Base-by-base conservation (phyloP, 2,329 filamentous ascomycete species). In the Aspergillus sp. region DNA sequence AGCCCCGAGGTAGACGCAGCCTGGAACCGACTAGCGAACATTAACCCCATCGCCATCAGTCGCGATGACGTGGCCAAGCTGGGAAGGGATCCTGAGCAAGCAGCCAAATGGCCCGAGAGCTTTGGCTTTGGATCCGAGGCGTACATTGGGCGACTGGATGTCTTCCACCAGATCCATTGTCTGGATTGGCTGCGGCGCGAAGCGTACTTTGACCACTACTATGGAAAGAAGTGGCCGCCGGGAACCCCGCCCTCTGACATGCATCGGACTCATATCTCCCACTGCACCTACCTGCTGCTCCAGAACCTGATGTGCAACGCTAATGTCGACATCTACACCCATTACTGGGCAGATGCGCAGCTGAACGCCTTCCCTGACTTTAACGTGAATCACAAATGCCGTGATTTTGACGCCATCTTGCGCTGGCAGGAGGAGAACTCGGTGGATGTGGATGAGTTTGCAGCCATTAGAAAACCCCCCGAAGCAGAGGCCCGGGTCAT, bases 141-240 rank as follows among this genome's bases (percentile, higher is more conserved):
- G 5, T 60, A 60, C 21, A 52, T 52, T 23, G 57, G 49, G 2
- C 49, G 57, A n/a, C 32, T 57, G n/a, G 58, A 60, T 15, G 48
- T 60, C 19, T 52, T 57, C 13, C 53, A 57, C 21, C 53, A 60
- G n/a, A 50, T 60, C 23, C 58, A 57, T 38, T 60, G 48, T 23
- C 21, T 60, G 27, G 48, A 60, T 32, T 32, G 44, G 25, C 58
- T 53, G 19, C 58, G 58, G 3, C 53, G 36, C 2, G 58, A 51
- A 25, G 32, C 53, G 21, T 60, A 53, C 17, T 57, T 57, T 19
- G 48, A 57, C 23, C 49, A 57, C 39, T 41, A 57, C 53, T 39
- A 52, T 25, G 52, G 39, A 2, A 36, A 54, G 52, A 54, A 54
- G 19, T 54, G 52, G 52, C 52, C 52, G 39, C 52, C 52, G 23